phyloP scores from a whole-genome alignment of 2,329 filamentous ascomycete species.

The Phyllosticta citribraziliensis region DNA sequence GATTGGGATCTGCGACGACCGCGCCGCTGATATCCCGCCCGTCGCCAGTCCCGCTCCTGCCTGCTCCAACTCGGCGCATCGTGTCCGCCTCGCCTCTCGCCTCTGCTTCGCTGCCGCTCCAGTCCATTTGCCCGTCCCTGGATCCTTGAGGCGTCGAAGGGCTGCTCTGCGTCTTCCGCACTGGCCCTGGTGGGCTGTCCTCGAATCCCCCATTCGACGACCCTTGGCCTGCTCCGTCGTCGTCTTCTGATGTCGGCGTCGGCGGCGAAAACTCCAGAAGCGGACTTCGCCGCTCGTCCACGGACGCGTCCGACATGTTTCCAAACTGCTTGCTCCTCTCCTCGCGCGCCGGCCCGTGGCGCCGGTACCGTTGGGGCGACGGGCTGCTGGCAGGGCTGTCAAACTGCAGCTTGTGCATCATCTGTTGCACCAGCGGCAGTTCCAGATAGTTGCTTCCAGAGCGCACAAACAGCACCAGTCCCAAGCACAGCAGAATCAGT shows the following conservation, averaged over 20 bases:
- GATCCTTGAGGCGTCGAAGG: slow-evolving; percentile 35
- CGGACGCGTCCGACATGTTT: slow-evolving; percentile 22
- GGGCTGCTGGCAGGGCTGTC: slow-evolving; percentile 29
- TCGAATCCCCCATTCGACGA: neutral
- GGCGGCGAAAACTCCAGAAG: slow-evolving; percentile 24
- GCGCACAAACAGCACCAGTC: slow-evolving; percentile 67
- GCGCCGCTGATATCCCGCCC: slow-evolving; percentile 2
- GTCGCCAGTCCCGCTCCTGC: slow-evolving; percentile 20
- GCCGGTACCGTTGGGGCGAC: slow-evolving; percentile 22
- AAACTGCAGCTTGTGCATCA: slow-evolving; percentile 26
- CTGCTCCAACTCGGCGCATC: slow-evolving; percentile 19
- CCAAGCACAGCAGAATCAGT: slow-evolving; percentile 75
- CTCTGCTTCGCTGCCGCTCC: slow-evolving; percentile 27
- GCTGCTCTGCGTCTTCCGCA: slow-evolving; percentile 32
- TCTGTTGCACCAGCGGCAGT: slow-evolving; percentile 36
- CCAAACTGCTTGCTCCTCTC: slow-evolving; percentile 19
- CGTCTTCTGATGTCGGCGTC: slow-evolving; percentile 21
- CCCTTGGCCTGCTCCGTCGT: slow-evolving; percentile 12
- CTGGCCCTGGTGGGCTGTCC: slow-evolving; percentile 1
- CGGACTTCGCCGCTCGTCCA: slow-evolving; percentile 21
- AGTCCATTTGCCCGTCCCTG: slow-evolving; percentile 26
- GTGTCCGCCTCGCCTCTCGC: slow-evolving; percentile 18
- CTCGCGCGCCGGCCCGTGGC: slow-evolving; percentile 20
- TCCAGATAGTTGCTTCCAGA: slow-evolving; percentile 29
- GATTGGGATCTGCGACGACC: slow-evolving; percentile 11